These are phyloP conservation scores for Sisymbrium altissimum DNA, from an alignment of 345 rosid genomes.

Conservation along the genomic window DNA sequence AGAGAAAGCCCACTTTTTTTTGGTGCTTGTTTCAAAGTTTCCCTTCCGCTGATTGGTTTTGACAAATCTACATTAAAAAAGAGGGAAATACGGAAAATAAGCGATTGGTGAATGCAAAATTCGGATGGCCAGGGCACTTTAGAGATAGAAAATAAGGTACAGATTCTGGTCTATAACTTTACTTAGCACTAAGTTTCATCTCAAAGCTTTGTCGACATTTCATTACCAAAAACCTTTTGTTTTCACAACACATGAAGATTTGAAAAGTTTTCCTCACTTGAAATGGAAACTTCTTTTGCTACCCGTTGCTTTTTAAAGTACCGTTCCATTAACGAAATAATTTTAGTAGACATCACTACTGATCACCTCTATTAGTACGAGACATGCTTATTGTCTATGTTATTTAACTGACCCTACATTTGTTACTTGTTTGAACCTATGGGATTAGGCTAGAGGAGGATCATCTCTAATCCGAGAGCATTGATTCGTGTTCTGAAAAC, in stretches of 20 bases:
- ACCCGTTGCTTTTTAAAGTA: slow-evolving; percentile 29
- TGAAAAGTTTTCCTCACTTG: slow-evolving; percentile 24
- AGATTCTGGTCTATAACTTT: slow-evolving; percentile 27
- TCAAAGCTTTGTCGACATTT: slow-evolving; percentile 13
- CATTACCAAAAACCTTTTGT: slow-evolving; percentile 10
- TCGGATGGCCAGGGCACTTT: slow-evolving; percentile 21
- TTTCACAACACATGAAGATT: slow-evolving; percentile 24
- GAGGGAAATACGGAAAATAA: neutral
- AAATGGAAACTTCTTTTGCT: slow-evolving; percentile 32
- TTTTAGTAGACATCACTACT: slow-evolving; percentile 25
- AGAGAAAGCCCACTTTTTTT: slow-evolving; percentile 21
- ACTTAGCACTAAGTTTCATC: slow-evolving; percentile 20
- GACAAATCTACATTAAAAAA: slow-evolving; percentile 2
- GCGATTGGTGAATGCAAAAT: slow-evolving; percentile 18
- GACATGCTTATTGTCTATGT: slow-evolving; percentile 31
- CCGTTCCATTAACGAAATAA: slow-evolving; percentile 22
- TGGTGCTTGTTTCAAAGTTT: slow-evolving; percentile 31
- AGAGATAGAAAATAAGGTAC: slow-evolving; percentile 22
- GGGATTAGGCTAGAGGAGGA: neutral
- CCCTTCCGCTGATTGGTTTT: slow-evolving; percentile 29
- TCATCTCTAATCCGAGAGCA: slow-evolving; percentile 10
- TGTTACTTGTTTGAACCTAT: slow-evolving; percentile 24
- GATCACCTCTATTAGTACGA: slow-evolving; percentile 7
- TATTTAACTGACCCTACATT: slow-evolving; percentile 28
- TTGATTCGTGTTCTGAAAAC: slow-evolving; percentile 21